Conservation (phyloP, 768 basidiomycete genomes). For the Termitomyces sp. region DNA sequence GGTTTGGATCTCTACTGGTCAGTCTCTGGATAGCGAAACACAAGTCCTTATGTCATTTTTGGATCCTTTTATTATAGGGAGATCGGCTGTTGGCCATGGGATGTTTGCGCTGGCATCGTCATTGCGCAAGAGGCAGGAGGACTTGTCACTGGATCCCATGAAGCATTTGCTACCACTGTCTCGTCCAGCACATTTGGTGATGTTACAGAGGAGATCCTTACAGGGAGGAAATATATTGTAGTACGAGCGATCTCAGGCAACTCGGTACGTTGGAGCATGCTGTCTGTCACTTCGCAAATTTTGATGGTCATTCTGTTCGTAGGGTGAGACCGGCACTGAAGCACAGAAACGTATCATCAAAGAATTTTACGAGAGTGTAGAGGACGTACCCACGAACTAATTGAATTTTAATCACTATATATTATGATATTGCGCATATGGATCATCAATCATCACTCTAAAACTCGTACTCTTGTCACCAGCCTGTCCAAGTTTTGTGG, state of each 20-base stretch:
- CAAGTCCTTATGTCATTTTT: not conserved
- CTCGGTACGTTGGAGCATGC: constrained; percentile 30
- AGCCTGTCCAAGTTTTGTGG: too few relatives aligned
- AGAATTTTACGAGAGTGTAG: constrained; percentile 84
- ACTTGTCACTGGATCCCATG: constrained; percentile 68
- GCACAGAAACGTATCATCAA: constrained; percentile 77
- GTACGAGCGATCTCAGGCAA: constrained; percentile 67
- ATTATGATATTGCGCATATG: too few relatives aligned
- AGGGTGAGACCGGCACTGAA: constrained; percentile 61
- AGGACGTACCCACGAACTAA: constrained; percentile 61
- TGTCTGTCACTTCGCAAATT: not conserved
- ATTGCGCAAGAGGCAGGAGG: constrained; percentile 91
- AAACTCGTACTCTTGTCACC: too few relatives aligned
- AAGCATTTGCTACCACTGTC: constrained; percentile 34
- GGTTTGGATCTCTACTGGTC: constrained; percentile 87
- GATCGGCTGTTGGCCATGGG: constrained; percentile 83
- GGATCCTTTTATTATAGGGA: constrained; percentile 48
- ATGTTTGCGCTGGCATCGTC: constrained; percentile 88
- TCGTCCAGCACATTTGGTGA: constrained; percentile 46
- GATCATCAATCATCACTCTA: too few relatives aligned
- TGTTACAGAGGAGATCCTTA: constrained; percentile 66
- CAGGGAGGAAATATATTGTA: constrained; percentile 79
- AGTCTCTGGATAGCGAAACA: constrained; percentile 13
- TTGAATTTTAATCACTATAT: not conserved
- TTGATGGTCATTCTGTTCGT: constrained; percentile 2